Conservation (phyloP, 495 filamentous ascomycete genomes). For the Penicillium flavigenum region DNA sequence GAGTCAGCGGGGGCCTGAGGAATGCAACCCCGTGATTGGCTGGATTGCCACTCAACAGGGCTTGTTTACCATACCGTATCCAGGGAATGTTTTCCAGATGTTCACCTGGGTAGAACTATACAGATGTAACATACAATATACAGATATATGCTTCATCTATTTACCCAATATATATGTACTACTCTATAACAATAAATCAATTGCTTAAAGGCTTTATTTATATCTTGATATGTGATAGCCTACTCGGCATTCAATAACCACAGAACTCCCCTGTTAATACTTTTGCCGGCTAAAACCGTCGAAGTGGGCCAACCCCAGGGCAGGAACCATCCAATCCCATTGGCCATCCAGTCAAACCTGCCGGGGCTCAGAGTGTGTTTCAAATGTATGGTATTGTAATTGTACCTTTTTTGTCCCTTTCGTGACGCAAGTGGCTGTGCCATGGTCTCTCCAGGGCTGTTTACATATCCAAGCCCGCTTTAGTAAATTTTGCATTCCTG, state of each 20-base stretch:
- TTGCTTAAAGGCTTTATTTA: neutral
- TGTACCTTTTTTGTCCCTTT: neutral
- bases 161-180: neutral
- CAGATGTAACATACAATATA: no score
- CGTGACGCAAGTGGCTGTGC: conserved; percentile 29
- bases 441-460: conserved; percentile 3
- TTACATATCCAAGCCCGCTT: neutral
- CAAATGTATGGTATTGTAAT: neutral
- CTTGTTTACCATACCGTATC: conserved; percentile 15
- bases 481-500: conserved; percentile 17
- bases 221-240: neutral
- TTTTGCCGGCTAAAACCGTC: neutral
- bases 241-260: neutral
- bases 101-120: neutral
- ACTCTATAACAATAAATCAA: neutral
- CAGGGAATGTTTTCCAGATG: neutral
- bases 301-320: conserved; percentile 1
- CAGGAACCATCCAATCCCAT: neutral
- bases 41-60: conserved; percentile 8
- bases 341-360: neutral
- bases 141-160: neutral
- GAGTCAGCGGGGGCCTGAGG: conserved; percentile 29
- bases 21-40: conserved; percentile 12
- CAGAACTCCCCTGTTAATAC: neutral
- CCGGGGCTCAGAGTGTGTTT: conserved; percentile 6